Base-by-base conservation (phyloP, 1,284 basidiomycete genomes). In the Austroboletus novae-zelandiae region DNA sequence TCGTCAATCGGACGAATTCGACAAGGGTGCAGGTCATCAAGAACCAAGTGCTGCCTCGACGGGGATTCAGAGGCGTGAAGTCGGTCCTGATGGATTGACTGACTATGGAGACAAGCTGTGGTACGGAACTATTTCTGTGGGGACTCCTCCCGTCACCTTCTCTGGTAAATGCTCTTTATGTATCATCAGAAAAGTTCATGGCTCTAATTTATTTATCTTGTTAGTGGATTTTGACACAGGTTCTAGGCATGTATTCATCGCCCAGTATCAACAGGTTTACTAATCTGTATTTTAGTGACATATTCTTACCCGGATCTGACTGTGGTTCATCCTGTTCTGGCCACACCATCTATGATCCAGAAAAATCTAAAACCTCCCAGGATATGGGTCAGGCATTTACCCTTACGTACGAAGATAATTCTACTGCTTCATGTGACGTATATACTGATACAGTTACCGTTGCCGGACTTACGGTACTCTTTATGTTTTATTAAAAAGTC, bases 391-490 rank as follows among this genome's bases (percentile, higher is more conserved):
- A 50, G 46, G 48, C 50, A 0, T 71, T 70, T 56, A 31, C 27
- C 2, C 50, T 68, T 31, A 8, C 43, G 2, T 74, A 65, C 47
- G 65, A 61, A 13, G 68, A 72, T 47, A 64, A 66, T 3, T 64
- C 70, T 4, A 50, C 49, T 7, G 66, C 66, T 31, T 30, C 31
- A 1, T 64, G 69, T 36, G 51, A 62, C 32, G 55, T 69, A 52
- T 71, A 62, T 52, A 50, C 47, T 3, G 72, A 76, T 39, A 62
- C 55, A 5, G 66, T 75, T 10, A 46, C 47, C 5, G 47, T 66
- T 17, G 57, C 54, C 20, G 64, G 63, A 10, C 43, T 51, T 17
- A 30, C 20, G n/a, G 59, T 62, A 36, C 42, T 29, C 70, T 39
- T 6, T 13, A 29, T 15, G 1, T 36, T 47, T 23, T 36, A 9